Evolutionary conservation across 1,139 yeast species (phyloP), one percentile per base, ranked within the genome.

Genomic region (Hansenula anomala): DNA sequence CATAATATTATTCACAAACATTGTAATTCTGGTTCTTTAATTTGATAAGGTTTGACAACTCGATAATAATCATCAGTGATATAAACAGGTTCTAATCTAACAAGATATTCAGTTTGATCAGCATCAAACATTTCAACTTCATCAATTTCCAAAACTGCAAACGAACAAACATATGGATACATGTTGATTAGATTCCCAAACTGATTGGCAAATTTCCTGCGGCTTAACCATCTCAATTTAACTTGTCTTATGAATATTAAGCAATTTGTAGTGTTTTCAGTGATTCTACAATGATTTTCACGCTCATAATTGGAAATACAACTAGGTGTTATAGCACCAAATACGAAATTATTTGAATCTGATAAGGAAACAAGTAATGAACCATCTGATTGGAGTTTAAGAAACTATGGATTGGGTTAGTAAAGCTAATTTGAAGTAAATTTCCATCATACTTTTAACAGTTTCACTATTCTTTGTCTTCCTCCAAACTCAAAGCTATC

Each of bases 321-420:
- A 4, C 31, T 19, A 11, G 14, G n/a, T 2, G 45, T 35, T 6
- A 52, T 30, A 19, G 38, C 38, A 4, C 39, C 45, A 7, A 47
- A 25, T 2, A 48, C 39, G 4, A 46, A 38, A 18, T 48, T 33
- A 19, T 41, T 36, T 1, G 46, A 38, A 17, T 52, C 56, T 17
- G 45, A 37, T 27, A 46, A 9, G 4, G 30, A 10, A 19, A 17
- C 34, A 13, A 36, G 14, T 9, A 41, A 22, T 19, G 30, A 18
- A 18, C 31, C 28, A 26, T 24, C 22, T 6, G 16, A 5, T 14
- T 17, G 15, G 22, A 32, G 22, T 32, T 24, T 32, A 12, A 32
- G 7, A 17, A 24, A 32, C 34, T 32, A n/a, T n/a, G n/a, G n/a
- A n/a, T n/a, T n/a, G n/a, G n/a, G n/a, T n/a, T n/a, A n/a, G n/a